Base-by-base conservation (phyloP, 768 basidiomycete genomes). In the Calocybe indica region DNA sequence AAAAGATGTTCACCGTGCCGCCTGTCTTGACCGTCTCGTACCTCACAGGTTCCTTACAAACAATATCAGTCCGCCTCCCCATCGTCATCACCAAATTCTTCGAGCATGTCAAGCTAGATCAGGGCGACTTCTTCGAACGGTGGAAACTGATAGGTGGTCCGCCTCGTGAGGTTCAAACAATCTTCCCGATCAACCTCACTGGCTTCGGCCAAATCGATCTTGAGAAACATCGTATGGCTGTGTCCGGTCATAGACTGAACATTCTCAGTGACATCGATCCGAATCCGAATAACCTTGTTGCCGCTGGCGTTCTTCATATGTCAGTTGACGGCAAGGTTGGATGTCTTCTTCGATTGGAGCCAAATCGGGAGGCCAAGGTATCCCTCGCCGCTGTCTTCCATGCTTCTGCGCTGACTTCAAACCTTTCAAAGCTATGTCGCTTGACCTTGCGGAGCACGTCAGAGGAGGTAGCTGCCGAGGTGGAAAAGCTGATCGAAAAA, bases 81-180 rank as follows among this genome's bases (percentile, higher is more conserved):
- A 80, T 99, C 54, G 79, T 89, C 38, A 58, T 96, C 47, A 85
- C 86, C 36, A 92, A 95, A 65, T 99, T 99, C 66, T 78, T 98
- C 47, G 95, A 96, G 60, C 88, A 90, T 22, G 94, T 97, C 54
- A 86, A 83, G 58, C 78, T 99, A 32, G 82, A 79, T 8, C 74
- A 79, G 51, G 69, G 78, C 0, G 90, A 96, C 55, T 99, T 98
- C 76, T 99, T 98, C 67, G 94, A 97, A 64, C 75, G 96, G 44
- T 99, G 96, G 96, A 94, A 92, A 65, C 69, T 96, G 56, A 98
- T 98, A 44, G 96, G 96, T 6, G 96, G 96, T 1, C 75, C 92
- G 9, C 96, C 96, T 29, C 79, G 94, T 43, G 96, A 99, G 69
- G 81, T 88, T 28, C 96, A 99, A 62, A 64, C 68, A 40, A 75